phyloP scores from a whole-genome alignment of 2,329 filamentous ascomycete genomes.

The Penicillium sp. region DNA sequence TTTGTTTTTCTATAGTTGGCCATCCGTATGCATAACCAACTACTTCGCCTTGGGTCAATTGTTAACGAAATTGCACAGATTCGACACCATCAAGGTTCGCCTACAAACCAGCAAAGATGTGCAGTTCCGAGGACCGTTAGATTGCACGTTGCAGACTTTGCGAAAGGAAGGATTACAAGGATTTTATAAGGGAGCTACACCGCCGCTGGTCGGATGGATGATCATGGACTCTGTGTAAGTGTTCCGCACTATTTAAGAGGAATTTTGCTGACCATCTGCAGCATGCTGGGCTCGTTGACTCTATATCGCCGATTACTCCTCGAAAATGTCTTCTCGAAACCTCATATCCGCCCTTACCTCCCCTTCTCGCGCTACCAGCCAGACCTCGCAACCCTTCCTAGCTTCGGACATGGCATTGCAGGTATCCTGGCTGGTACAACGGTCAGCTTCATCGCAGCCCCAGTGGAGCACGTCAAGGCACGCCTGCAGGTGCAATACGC shows the following conservation, averaged over 20 bases:
- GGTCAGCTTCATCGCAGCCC: slow-evolving; percentile 88
- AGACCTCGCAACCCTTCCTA: slow-evolving; percentile 59
- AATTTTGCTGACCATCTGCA: slow-evolving; percentile 17
- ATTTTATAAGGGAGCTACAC: slow-evolving; percentile 91
- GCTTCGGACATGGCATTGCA: slow-evolving; percentile 80
- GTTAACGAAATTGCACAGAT: slow-evolving; percentile 50
- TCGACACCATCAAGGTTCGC: slow-evolving; percentile 96
- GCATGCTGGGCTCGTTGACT: slow-evolving; percentile 87
- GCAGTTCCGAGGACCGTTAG: slow-evolving; percentile 81
- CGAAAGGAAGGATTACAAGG: slow-evolving; percentile 80
- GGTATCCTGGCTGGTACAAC: slow-evolving; percentile 85
- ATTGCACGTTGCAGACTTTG: slow-evolving; percentile 82
- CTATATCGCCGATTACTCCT: slow-evolving; percentile 83
- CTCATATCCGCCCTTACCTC: slow-evolving; percentile 40
- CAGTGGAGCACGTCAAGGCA: slow-evolving; percentile 93
- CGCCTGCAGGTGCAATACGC: slow-evolving; percentile 93
- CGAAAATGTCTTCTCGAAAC: slow-evolving; percentile 71
- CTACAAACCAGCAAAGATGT: slow-evolving; percentile 77
- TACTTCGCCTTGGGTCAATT: background rate
- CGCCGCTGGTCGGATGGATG: slow-evolving; percentile 95
- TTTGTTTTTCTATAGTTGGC: slow-evolving; percentile 47
- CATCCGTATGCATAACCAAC: slow-evolving; percentile 53
- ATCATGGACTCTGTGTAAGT: slow-evolving; percentile 79
- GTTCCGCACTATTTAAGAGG: background rate
- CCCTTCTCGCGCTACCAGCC: slow-evolving; percentile 38